Evolutionary conservation across 306 rosid genomes (phyloP), one percentile per base, ranked within the genome.

Genomic region (Prosopis cineraria): DNA sequence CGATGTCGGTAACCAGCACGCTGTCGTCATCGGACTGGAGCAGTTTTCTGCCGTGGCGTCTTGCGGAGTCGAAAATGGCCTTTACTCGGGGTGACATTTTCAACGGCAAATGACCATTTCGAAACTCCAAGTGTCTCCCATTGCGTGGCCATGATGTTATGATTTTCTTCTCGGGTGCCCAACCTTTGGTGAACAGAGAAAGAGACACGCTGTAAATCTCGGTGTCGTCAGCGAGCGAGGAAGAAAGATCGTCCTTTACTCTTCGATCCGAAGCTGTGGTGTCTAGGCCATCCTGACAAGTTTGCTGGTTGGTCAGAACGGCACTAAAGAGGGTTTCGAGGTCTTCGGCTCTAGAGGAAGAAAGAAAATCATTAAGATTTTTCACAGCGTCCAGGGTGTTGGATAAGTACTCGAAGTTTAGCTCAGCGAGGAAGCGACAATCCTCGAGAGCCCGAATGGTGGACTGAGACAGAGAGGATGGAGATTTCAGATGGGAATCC

Each of bases 261-360:
- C 80, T 79, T 78, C 83, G 77, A 72, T 89, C 81, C n/a, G 86
- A 83, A n/a, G 92, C 67, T 25, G 84, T 48, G 3, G 88, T 70
- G 19, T 83, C 76, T 1, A 93, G 67, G 17, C 97, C 97, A 0
- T 93, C 97, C n/a, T 87, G 63, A 67, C 98, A 93, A 9, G 97
- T 91, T 36, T 93, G 92, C 62, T 90, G 92, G 70, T 90, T 91
- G 1, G 97, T 91, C 81, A 91, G 60, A 56, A 88, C 77, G 1
- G 90, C 98, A 66, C 97, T 91, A 11, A 93, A 80, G 10, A 80
- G 11, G 4, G 93, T 85, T 82, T 84, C 87, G 14, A 85, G 50
- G 16, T 91, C 91, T 30, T 91, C 90, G 5, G 95, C 95, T 77
- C 84, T 69, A 39, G 87, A 45, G 55, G 25, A 58, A 7, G 91